A percentile compares a stretch with the other conserved stretches of the same genome.
Evolutionary conservation across 345 rosid species (phyloP).

Genomic region (Pugionium dolabratum): DNA sequence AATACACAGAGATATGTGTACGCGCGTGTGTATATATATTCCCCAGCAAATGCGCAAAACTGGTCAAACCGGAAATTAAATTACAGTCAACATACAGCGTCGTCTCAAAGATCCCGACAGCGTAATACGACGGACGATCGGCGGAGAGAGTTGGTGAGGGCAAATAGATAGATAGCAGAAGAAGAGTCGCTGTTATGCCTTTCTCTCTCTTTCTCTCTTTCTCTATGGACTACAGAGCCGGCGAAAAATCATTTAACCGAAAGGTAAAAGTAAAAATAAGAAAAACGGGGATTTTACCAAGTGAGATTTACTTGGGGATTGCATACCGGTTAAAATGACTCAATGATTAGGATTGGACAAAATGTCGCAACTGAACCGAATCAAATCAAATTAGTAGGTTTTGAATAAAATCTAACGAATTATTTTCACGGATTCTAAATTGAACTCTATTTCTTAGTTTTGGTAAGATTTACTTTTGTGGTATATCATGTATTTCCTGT

Average conservation of each 20-base stretch:
- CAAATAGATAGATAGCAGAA: conserved; percentile 34
- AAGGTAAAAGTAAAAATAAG: neutral
- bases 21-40: neutral
- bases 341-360: too few species aligned
- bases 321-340: conserved; percentile 8
- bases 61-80: conserved; percentile 30
- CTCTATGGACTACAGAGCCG: conserved; percentile 20
- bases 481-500: too few species aligned
- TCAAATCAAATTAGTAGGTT: too few species aligned
- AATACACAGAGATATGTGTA: conserved; percentile 1
- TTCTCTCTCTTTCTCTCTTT: conserved; percentile 1
- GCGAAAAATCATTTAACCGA: conserved; percentile 10
- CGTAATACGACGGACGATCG: conserved; percentile 38
- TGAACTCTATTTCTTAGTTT: too few species aligned
- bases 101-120: conserved; percentile 1
- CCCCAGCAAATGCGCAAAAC: conserved; percentile 3
- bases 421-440: too few species aligned
- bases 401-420: too few species aligned
- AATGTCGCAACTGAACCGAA: too few species aligned
- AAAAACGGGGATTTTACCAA: conserved; percentile 1
- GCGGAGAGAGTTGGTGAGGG: conserved; percentile 47
- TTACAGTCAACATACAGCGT: conserved; percentile 6
- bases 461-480: too few species aligned
- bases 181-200: conserved; percentile 28
- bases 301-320: conserved; percentile 9